phyloP scores from a whole-genome alignment of 2,329 filamentous ascomycete genomes.

The Fusarium torulosum region DNA sequence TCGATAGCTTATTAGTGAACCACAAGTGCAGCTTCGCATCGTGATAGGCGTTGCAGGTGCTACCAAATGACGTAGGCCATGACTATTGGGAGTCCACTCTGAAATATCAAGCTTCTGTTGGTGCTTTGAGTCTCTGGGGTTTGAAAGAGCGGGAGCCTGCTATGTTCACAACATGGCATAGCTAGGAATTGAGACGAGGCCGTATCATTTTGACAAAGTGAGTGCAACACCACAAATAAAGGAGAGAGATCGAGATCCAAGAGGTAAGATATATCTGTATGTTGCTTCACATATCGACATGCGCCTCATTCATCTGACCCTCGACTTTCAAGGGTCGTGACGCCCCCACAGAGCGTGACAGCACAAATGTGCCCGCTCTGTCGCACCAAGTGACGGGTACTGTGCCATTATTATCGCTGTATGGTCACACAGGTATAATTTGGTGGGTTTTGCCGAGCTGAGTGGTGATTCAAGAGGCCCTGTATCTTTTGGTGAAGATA shows the following conservation, averaged over 20 bases:
- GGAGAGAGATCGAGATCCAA: constrained; percentile 29
- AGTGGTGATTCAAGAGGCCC: not conserved
- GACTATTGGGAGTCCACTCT: constrained; percentile 25
- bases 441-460: not conserved
- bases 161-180: constrained; percentile 7
- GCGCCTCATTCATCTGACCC: constrained; percentile 37
- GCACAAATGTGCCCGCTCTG: constrained; percentile 27
- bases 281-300: constrained; percentile 37
- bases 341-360: constrained; percentile 37
- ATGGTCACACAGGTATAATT: constrained; percentile 11
- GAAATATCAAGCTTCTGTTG: constrained; percentile 32
- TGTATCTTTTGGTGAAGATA: not conserved
- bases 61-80: constrained; percentile 47
- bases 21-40: constrained; percentile 32
- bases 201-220: not conserved
- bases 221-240: not conserved
- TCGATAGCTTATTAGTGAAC: constrained; percentile 23
- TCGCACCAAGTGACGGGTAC: constrained; percentile 21
- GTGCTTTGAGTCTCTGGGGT: constrained; percentile 1
- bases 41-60: constrained; percentile 37
- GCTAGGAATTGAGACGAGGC: not conserved
- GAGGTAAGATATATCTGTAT: constrained; percentile 21
- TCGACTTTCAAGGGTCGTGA: constrained; percentile 21
- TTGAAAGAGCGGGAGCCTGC: constrained; percentile 10
- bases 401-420: constrained; percentile 1